Evolutionary conservation across 768 basidiomycete species (phyloP), one percentile per base, ranked within the genome.

Genomic region (Exidia glandulosa): DNA sequence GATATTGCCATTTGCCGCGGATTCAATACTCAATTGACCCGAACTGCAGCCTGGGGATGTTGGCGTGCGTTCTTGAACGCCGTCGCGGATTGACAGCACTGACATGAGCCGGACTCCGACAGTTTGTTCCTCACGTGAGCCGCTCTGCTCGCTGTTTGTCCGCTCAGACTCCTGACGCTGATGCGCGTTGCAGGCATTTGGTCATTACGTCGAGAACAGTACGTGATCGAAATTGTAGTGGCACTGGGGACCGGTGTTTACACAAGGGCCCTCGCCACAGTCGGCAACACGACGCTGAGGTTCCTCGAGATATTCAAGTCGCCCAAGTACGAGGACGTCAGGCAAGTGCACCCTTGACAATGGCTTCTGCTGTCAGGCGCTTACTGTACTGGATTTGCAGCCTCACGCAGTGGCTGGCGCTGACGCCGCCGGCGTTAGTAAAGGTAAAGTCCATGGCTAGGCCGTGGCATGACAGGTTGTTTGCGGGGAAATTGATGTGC

Each of bases 121-220:
- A 34, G 62, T 63, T 25, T 56, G 61, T 56, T 50, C 48, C 25
- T 36, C 25, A 32, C 57, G 10, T 37, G 23, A n/a, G 19, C 27
- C 4, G 30, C 23, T 6, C 16, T 9, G 23, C 56, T 32, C 12
- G 10, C 12, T 25, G 30, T 29, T 25, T 16, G 12, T 37, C 27
- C 16, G 55, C 29, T 30, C 36, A 55, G 16, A n/a, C n/a, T n/a
- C n/a, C n/a, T n/a, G n/a, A n/a, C n/a, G n/a, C 31, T 45, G n/a
- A 45, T 45, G 19, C 41, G 23, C 23, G 19, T 23, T 45, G 41
- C 41, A 45, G 29, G 19, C 13, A 27, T 47, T 41, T 36, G 61
- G 83, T 1, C 86, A 87, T 66, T 86, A 86, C 66, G 74, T 87
- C 30, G 84, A 86, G 67, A 85, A 86, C 68, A 82, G 77, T 45